These are phyloP conservation scores for Talaromyces sp. DNA, from an alignment of 2,329 filamentous ascomycete genomes.

Conservation along the genomic window DNA sequence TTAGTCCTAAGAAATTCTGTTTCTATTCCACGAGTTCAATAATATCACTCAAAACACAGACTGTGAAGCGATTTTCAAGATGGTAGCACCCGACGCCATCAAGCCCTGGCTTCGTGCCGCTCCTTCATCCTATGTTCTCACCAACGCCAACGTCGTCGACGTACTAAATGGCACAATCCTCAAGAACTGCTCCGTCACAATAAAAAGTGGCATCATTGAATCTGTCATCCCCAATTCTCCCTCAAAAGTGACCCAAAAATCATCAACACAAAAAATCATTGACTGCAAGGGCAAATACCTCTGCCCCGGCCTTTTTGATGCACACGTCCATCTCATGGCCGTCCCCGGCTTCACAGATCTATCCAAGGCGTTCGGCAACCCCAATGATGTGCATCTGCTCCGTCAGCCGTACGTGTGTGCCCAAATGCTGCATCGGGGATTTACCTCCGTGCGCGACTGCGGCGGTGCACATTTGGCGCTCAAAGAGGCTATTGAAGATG, in stretches of 20 bases:
- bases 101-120: conserved; percentile 10
- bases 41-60: not conserved
- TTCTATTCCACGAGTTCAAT: not conserved
- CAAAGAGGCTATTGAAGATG: conserved; percentile 53
- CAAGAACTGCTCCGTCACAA: conserved; percentile 28
- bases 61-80: not conserved
- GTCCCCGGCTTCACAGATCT: conserved; percentile 38
- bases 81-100: not conserved
- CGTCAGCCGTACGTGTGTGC: conserved; percentile 19
- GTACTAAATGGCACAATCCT: conserved; percentile 31
- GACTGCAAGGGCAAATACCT: conserved; percentile 24
- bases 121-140: conserved; percentile 12
- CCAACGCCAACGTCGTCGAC: conserved; percentile 43
- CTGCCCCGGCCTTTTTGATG: conserved; percentile 52
- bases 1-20: not conserved
- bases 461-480: conserved; percentile 56
- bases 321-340: conserved; percentile 50
- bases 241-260: not conserved
- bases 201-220: conserved; percentile 34
- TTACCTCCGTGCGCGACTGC: conserved; percentile 58
- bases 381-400: conserved; percentile 6
- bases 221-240: conserved; percentile 16
- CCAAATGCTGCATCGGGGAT: conserved; percentile 55
- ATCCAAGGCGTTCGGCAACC: not conserved
- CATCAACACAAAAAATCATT: not conserved